phyloP scores from a whole-genome alignment of 495 filamentous ascomycete genomes.

The Neurospora hispaniola region DNA sequence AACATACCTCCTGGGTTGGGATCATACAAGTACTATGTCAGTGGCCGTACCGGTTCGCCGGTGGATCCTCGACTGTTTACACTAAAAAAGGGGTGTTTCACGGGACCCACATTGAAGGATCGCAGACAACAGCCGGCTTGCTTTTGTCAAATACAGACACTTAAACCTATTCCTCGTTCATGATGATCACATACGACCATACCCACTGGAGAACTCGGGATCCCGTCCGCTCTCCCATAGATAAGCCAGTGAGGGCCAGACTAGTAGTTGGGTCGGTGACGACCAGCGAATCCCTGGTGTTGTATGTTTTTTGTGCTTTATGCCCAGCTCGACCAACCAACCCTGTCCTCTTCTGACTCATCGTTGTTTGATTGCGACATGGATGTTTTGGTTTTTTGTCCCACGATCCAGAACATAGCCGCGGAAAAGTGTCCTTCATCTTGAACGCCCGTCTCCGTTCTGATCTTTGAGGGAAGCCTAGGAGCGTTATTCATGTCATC shows the following conservation, averaged over 20 bases:
- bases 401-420: neutral
- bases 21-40: neutral
- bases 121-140: neutral
- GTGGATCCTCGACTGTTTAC: neutral
- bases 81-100: neutral
- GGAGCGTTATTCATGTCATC: neutral
- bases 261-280: conserved; percentile 27
- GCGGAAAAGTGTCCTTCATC: neutral
- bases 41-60: neutral
- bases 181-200: neutral
- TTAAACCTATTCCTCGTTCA: neutral
- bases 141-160: neutral
- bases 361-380: neutral
- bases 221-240: conserved; percentile 40
- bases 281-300: conserved; percentile 22
- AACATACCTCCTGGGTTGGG: neutral
- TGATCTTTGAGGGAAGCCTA: neutral
- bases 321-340: neutral
- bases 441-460: neutral
- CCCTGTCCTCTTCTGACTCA: neutral
- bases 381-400: neutral
- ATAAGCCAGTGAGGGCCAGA: too few relatives aligned
- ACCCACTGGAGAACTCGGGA: conserved; percentile 29
- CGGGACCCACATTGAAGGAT: neutral
- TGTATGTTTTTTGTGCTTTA: conserved; percentile 19